Evolutionary conservation across 2,329 filamentous ascomycete genomes (phyloP).

Genomic region (Arthrobotrys pseudoclavata): DNA sequence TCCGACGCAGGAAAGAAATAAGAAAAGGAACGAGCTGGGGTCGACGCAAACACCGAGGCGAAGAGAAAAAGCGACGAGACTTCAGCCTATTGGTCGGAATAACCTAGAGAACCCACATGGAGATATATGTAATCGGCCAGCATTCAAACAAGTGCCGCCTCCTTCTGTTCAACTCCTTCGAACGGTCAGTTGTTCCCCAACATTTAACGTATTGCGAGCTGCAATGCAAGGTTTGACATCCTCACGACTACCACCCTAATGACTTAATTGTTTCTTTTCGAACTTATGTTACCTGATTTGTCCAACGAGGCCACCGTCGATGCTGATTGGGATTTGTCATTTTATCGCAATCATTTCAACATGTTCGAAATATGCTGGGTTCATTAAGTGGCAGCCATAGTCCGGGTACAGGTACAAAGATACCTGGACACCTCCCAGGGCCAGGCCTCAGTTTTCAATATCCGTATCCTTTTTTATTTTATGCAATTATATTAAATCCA

Average conservation of each 20-base stretch:
- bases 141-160: slow-evolving; percentile 51
- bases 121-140: slow-evolving; percentile 37
- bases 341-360: slow-evolving; percentile 48
- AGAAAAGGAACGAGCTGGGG: slow-evolving; percentile 24
- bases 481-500: slow-evolving; percentile 47
- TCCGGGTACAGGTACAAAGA: slow-evolving; percentile 39
- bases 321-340: slow-evolving; percentile 58
- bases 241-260: slow-evolving; percentile 22
- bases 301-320: slow-evolving; percentile 36
- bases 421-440: slow-evolving; percentile 17
- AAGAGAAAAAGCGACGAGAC: slow-evolving; percentile 21
- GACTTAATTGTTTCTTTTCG: slow-evolving; percentile 29
- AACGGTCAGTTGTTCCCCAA: slow-evolving; percentile 19
- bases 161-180: slow-evolving; percentile 33
- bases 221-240: slow-evolving; percentile 54
- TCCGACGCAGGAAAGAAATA: slow-evolving; percentile 48
- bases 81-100: slow-evolving; percentile 54
- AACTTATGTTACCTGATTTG: slow-evolving; percentile 49
- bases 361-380: slow-evolving; percentile 31
- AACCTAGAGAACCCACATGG: slow-evolving; percentile 42
- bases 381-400: slow-evolving; percentile 19
- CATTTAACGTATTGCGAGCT: slow-evolving; percentile 21
- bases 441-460: neutral
- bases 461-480: slow-evolving; percentile 28
- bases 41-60: slow-evolving; percentile 20